Evolutionary conservation across 2,329 filamentous ascomycete species (phyloP), one percentile per base, ranked within the genome.

Genomic region (Penicillium sp.): DNA sequence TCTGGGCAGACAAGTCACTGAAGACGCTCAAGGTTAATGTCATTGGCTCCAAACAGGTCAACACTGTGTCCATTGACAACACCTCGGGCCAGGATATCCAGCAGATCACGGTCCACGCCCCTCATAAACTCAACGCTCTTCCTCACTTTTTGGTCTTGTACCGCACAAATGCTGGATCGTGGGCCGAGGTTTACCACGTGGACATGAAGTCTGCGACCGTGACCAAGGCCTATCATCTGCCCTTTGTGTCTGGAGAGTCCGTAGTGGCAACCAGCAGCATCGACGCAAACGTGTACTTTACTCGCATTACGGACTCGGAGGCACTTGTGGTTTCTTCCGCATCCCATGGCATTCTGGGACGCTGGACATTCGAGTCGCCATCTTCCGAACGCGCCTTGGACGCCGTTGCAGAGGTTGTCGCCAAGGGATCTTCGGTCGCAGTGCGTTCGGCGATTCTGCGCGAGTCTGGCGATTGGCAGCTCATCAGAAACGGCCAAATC

Each of bases 61-160:
- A 65, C 18, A 63, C 70, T 5, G 20, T 78, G 6, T 63, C 66
- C 43, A 61, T 78, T 24, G 72, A 74, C 13, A 74, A 72, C 46
- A 61, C 66, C 7, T 73, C 70, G 45, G 70, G 68, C 8, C 70
- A 73, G 42, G 68, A 72, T 5, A 69, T 89, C 46, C 78, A 85
- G 49, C 75, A 76, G 18, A 76, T 88, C 41, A 71, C 74, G 2
- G 77, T 96, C 20, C 89, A 95, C 65, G 88, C 89, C 1, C 87
- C 90, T 14, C 84, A 85, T 58, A 79, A 87, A 49, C 74, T 84
- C 27, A 87, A 88, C 64, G 87, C 89, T 4, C 79, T 85, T 41
- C 79, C 90, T 33, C 90, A 95, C 74, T 95, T 96, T 74, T 76
- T 96, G 28, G 88, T 96, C 5, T 89, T 96, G 61, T 90, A 84